Percentiles rank a stretch among this genome's conserved stretches.
phyloP scores from a whole-genome alignment of 2,329 filamentous ascomycete genomes.

The Endocalyx cinctus region DNA sequence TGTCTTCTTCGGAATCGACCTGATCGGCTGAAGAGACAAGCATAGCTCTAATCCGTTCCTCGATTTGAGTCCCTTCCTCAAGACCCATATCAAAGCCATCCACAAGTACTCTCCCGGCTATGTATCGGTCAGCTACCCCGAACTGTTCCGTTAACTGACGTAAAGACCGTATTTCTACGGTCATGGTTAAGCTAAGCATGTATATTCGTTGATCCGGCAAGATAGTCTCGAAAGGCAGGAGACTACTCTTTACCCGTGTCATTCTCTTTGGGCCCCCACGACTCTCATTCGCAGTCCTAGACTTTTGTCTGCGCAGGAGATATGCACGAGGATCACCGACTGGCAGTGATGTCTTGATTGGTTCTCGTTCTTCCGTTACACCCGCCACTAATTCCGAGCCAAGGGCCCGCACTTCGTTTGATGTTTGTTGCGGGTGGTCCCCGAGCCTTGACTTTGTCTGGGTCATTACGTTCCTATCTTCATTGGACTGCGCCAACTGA shows the following conservation, averaged over 20 bases:
- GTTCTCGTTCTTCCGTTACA: slow-evolving; percentile 14
- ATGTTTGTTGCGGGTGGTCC: too few species aligned
- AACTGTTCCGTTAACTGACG: slow-evolving; percentile 5
- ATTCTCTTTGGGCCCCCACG: slow-evolving; percentile 13
- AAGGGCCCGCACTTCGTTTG: slow-evolving; percentile 7
- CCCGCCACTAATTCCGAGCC: slow-evolving; percentile 2
- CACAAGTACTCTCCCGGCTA: slow-evolving; percentile 15
- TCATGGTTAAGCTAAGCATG: slow-evolving; percentile 8
- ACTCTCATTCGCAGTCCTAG: slow-evolving; percentile 15
- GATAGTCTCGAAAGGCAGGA: slow-evolving; percentile 24
- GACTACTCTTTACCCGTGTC: slow-evolving; percentile 23
- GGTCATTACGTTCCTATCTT: too few species aligned
- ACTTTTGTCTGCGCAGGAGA: slow-evolving; percentile 28
- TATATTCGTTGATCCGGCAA: slow-evolving; percentile 15
- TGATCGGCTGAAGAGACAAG: slow-evolving; percentile 11
- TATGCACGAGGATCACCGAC: slow-evolving; percentile 26
- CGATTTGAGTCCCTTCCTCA: slow-evolving; percentile 16
- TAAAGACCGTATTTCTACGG: slow-evolving; percentile 9
- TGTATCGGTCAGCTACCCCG: slow-evolving; percentile 20
- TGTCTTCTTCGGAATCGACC: neutral
- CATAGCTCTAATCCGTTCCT: slow-evolving; percentile 16
- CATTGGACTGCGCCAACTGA: too few species aligned
- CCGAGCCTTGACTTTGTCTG: too few species aligned
- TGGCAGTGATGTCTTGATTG: slow-evolving; percentile 21
- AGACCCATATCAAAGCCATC: slow-evolving; percentile 24